These are phyloP conservation scores for Aureobasidium leucospermi DNA, from an alignment of 2,329 filamentous ascomycete genomes.

Conservation along the genomic window DNA sequence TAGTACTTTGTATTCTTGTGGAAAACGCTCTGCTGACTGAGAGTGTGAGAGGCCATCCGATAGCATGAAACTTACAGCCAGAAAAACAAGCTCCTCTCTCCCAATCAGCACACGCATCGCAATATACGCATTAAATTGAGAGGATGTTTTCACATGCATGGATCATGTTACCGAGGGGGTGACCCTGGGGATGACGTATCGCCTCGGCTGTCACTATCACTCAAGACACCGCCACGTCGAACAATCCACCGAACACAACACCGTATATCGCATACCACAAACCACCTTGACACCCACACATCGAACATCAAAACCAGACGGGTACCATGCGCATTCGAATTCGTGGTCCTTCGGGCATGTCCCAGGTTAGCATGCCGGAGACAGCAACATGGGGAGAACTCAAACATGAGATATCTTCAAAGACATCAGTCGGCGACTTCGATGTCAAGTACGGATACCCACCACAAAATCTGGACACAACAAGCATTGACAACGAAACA, in stretches of 20 bases:
- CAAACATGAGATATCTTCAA: slow-evolving; percentile 51
- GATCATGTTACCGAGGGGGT: not conserved
- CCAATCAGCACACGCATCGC: not conserved
- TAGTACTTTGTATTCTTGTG: too few species aligned
- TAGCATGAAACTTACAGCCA: too few species aligned
- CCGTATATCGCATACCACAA: not conserved
- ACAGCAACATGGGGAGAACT: slow-evolving; percentile 59
- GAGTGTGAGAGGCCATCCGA: too few species aligned
- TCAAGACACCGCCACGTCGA: not conserved
- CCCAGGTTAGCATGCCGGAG: slow-evolving; percentile 61
- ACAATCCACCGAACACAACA: not conserved
- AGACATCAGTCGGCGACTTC: slow-evolving; percentile 59
- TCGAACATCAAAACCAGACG: not conserved
- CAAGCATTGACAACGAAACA: slow-evolving; percentile 43
- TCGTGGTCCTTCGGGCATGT: slow-evolving; percentile 65
- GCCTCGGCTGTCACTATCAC: not conserved
- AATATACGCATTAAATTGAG: not conserved
- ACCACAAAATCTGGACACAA: slow-evolving; percentile 59
- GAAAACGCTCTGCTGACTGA: too few species aligned
- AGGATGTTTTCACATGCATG: not conserved
- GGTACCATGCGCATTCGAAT: slow-evolving; percentile 64
- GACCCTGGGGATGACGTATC: not conserved
- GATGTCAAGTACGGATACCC: slow-evolving; percentile 82
- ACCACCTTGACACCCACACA: not conserved
- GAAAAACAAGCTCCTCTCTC: too few species aligned